Evolutionary conservation across 1,139 yeast genomes (phyloP), one percentile per base, ranked within the genome.

Genomic region (Suhomyces choctaworum): DNA sequence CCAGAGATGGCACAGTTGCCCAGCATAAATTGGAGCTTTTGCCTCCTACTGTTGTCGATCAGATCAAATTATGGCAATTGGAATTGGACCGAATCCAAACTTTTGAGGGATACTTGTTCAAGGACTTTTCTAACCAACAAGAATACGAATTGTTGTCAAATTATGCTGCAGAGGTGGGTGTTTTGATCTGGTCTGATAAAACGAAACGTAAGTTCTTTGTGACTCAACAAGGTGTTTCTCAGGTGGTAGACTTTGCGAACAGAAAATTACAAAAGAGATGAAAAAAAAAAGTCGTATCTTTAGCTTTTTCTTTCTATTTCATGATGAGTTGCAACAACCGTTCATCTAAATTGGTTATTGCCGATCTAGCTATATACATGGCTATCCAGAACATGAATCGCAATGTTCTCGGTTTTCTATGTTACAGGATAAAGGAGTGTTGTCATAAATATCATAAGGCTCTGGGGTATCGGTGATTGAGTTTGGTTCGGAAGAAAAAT

Each of bases 41-140:
- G 9, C 98, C 97, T 3, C 96, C 97, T 0, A 94, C 96, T 1
- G 96, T 92, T 7, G 89, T 88, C 1, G 99, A 92, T 62, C 99
- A 92, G 58, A 87, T 92, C 47, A 82, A 82, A 54, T 70, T 92
- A 37, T 92, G 99, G 99, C 98, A 92, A 63, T 70, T 92, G 44
- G 99, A 92, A 56, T 65, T 90, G 66, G 98, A 92, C 57, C 76
- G 99, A 62, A 86, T 92, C 44, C 82, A 85, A 51, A 80, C 95
- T 1, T 86, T 81, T 37, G 89, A 83, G 25, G 99, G 99, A 0
- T 90, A 83, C 45, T 62, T 92, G 34, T 92, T 87, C 62, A 83
- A 88, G 37, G 97, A 90, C 52, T 92, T 92, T 57, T 70, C 82
- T 16, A 82, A 73, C 44, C 84, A 77, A 39, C 77, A 78, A 44